Evolutionary conservation across 2,329 filamentous ascomycete genomes (phyloP), one percentile per base, ranked within the genome.

Genomic region (Arachnomyces sp.): DNA sequence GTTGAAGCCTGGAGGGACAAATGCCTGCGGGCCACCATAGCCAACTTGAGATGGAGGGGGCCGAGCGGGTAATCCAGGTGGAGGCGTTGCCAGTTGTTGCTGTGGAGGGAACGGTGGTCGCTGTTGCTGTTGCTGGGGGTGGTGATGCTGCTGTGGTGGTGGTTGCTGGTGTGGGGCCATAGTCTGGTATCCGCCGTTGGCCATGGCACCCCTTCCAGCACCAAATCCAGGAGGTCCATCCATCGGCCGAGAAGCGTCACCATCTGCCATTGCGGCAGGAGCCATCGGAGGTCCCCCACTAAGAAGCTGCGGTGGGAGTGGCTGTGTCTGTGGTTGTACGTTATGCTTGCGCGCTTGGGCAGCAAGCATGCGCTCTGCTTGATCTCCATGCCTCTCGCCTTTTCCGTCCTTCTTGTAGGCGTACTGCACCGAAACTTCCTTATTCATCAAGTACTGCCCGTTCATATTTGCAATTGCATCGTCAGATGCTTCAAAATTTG

Each of bases 401-500:
- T 95, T 95, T 52, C 92, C 92, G 57, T 98, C 92, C 67, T 96
- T 96, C 74, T 98, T 98, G 76, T 95, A 96, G 30, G 92, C 92
- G 63, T 96, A 98, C 65, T 96, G 90, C 33, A 98, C 92, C 2
- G 84, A 86, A 53, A 96, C 84, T 63, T 95, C 86, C 69, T 95
- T 95, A 72, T 92, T 95, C 73, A 94, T 89, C 45, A 98, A 78
- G 65, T 92, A 96, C 68, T 96, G 89, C 38, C 87, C 87, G 61
- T 95, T 85, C 84, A 98, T 89, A 61, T 90, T 92, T 50, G 81
- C 76, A 47, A 94, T 86, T 31, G 92, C 89, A 46, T 86, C 83
- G 57, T 98, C 92, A 8, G 87, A 92, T 52, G 87, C 84, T 57
- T 96, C 92, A 60, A 98, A 98, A 57, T 86, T 84, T 60, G 82